phyloP scores from a whole-genome alignment of 1,284 basidiomycete genomes.

The Hortiboletus rubellus region DNA sequence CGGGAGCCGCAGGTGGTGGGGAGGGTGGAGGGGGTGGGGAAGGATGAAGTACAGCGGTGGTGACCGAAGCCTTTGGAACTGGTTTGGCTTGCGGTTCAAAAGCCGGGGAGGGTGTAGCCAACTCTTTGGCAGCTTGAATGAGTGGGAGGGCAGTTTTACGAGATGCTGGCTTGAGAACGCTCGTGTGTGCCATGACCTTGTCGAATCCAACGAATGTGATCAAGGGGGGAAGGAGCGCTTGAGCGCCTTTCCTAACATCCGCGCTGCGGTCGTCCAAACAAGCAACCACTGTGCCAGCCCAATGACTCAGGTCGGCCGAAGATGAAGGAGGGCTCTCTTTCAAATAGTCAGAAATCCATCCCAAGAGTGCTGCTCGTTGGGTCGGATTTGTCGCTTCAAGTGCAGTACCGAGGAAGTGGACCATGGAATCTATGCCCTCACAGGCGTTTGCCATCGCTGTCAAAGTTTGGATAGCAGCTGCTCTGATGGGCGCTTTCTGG shows the following conservation, averaged over 20 bases:
- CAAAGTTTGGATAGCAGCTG: conserved; percentile 77
- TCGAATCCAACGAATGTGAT: conserved; percentile 82
- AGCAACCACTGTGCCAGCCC: conserved; percentile 70
- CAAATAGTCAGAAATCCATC: conserved; percentile 85
- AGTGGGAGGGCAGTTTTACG: conserved; percentile 82
- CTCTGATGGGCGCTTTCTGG: conserved; percentile 87
- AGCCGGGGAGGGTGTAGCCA: conserved; percentile 31
- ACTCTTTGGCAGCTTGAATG: conserved; percentile 74
- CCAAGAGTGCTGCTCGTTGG: conserved; percentile 81
- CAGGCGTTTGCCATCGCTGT: conserved; percentile 85
- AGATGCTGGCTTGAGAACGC: conserved; percentile 89
- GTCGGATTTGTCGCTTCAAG: conserved; percentile 89
- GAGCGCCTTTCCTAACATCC: conserved; percentile 92
- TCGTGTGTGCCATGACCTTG: conserved; percentile 84
- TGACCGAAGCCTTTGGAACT: conserved; percentile 23
- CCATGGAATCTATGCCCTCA: conserved; percentile 82
- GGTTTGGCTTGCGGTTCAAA: conserved; percentile 29
- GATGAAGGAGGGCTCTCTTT: conserved; percentile 59
- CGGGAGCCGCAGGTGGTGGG: conserved; percentile 36
- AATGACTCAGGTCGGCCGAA: conserved; percentile 72
- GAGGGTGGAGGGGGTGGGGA: conserved; percentile 37
- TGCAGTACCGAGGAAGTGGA: conserved; percentile 73
- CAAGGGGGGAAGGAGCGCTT: conserved; percentile 78
- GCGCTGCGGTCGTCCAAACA: conserved; percentile 91
- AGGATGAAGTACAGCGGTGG: conserved; percentile 10